Base-by-base conservation (phyloP, 2,329 filamentous ascomycete genomes). In the Fusarium dlaminii region DNA sequence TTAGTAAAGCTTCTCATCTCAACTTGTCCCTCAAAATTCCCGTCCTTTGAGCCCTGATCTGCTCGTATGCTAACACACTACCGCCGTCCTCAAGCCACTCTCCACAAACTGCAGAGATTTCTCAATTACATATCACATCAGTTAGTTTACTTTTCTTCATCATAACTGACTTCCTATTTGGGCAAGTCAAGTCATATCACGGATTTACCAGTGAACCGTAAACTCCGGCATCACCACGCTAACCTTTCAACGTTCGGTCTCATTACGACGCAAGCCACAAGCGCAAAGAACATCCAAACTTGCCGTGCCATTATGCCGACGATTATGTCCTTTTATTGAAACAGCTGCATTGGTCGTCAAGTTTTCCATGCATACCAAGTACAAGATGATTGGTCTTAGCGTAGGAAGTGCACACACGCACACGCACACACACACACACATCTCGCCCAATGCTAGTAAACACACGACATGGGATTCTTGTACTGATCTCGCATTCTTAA, bases 391-490 rank as follows among this genome's bases (percentile, higher is more conserved):
- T 66, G 51, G 45, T 12, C 12, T 22, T 22, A 6, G 17, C 37
- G 34, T 2, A 17, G 11, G n/a, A 9, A 20, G 18, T 17, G 13
- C 30, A 36, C 48, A 18, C 32, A 14, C 32, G 15, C 34, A 34
- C 32, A 34, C 32, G 15, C n/a, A n/a, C n/a, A n/a, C n/a, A 29
- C 45, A 30, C 45, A 48, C 45, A 49, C 10, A 8, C 29, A 32
- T 13, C 22, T 34, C 48, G 30, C 30, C 48, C 30, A 13, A 52
- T 52, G 17, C 48, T 34, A 56, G 54, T 24, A 40, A 27, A 39
- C 29, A 45, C 8, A 48, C 27, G n/a, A 55, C 52, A 73, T 73
- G 37, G 66, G 17, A 67, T 70, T 67, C 40, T 42, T 59, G 48
- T 46, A n/a, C 20, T 29, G 43, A 66, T 73, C 66, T 71, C 56